Evolutionary conservation across 768 basidiomycete genomes (phyloP), one percentile per base, ranked within the genome.

Genomic region (Kwoniella botswanensis): DNA sequence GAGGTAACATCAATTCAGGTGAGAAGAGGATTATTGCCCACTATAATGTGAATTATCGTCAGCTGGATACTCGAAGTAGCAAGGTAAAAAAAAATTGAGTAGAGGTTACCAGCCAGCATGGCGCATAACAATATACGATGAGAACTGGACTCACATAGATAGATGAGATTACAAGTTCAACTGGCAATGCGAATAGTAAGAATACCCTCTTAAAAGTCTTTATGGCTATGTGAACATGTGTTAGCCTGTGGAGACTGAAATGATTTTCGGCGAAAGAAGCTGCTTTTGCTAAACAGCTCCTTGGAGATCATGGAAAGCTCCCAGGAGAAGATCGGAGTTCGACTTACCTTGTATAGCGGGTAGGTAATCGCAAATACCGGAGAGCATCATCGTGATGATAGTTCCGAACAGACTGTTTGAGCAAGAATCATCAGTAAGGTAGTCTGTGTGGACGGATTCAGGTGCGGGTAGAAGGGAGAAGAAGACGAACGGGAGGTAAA

Each of bases 101-200:
- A 26, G 26, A 26, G 26, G 26, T 26, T 26, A 26, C 26, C 26
- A 26, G 26, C 26, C 26, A 26, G 26, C 26, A 26, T 26, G 26
- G 26, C 26, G 26, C 26, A 26, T 26, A 26, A 26, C 26, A 26
- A 26, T 26, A 26, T 26, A 26, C 4, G 26, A 26, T 26, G 26
- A 26, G 26, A 35, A 18, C 56, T 58, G 13, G 56, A 58, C 80
- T 52, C 61, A 83, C 82, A 83, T 93, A 93, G 61, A 93, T 88
- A 29, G 81, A 70, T 18, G 88, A 84, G 65, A 90, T 85, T 71
- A 87, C 85, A 58, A 87, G 81, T 18, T 84, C 84, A 43, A 92
- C 90, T 1, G 91, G 91, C 70, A 93, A 78, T 2, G 91, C 87
- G 46, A 90, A 83, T 74, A 92, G 87, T 72, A 91, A 83, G 17